Evolutionary conservation across 2,329 filamentous ascomycete species (phyloP).

Genomic region (Pestalotiopsis sp.): DNA sequence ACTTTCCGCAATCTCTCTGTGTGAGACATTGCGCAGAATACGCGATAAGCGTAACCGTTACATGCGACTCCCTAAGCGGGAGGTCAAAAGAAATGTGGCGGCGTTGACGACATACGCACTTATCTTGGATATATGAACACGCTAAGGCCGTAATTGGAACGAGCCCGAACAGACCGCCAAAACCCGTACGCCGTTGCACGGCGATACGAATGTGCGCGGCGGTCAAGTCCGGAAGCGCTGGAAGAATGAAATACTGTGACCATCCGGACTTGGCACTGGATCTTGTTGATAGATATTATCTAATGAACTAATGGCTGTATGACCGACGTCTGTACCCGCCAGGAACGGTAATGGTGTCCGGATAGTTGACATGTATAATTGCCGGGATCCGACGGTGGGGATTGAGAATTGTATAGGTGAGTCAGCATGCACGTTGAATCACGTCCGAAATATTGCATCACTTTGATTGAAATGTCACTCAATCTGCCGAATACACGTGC

Average conservation of each 20-base stretch:
- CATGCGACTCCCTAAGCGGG: background rate
- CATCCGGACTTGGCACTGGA: background rate
- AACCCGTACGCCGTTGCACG: background rate
- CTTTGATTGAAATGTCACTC: background rate
- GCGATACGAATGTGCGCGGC: background rate
- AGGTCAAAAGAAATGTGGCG: background rate
- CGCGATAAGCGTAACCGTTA: background rate
- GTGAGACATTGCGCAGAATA: background rate
- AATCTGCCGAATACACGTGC: background rate
- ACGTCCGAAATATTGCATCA: background rate
- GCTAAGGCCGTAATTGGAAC: background rate
- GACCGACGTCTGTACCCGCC: background rate
- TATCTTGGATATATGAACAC: background rate
- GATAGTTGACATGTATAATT: too few species aligned
- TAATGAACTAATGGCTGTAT: background rate
- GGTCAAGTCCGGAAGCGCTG: background rate
- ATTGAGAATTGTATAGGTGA: background rate
- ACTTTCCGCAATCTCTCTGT: background rate
- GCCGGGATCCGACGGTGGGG: too few species aligned
- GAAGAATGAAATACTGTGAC: background rate
- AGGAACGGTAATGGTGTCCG: background rate
- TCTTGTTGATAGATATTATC: background rate
- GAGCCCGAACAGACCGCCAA: background rate
- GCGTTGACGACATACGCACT: background rate
- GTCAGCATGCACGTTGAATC: background rate